Evolutionary conservation across 2,329 filamentous ascomycete genomes (phyloP).

Genomic region (Pseudocercospora cruenta): DNA sequence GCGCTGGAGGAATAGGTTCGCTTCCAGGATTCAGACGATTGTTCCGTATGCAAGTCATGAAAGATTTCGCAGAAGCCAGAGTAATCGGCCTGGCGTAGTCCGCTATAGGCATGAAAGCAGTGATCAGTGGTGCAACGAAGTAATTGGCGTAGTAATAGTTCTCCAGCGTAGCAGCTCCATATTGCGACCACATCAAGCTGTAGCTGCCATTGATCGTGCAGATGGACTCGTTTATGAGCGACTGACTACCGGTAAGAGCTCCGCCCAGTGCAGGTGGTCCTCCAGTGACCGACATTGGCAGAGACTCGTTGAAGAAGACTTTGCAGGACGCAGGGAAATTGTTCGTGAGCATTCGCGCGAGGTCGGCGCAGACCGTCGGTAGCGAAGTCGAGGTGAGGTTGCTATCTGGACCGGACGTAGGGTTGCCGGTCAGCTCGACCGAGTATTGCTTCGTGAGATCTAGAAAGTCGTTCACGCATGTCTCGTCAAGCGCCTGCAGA

Average conservation of each 20-base stretch:
- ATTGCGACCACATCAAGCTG: constrained; percentile 22
- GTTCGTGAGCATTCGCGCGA: constrained; percentile 14
- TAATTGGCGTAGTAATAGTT: constrained; percentile 18
- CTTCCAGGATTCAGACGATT: constrained; percentile 18
- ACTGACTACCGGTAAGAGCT: constrained; percentile 18
- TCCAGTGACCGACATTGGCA: constrained; percentile 6
- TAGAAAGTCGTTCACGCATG: constrained; percentile 18
- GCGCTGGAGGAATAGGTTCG: constrained; percentile 1
- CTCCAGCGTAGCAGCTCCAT: constrained; percentile 1
- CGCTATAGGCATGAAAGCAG: constrained; percentile 24
- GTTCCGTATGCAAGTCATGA: constrained; percentile 16
- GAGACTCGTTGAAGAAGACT: constrained; percentile 18
- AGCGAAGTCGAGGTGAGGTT: constrained; percentile 19
- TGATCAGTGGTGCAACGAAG: constrained; percentile 16
- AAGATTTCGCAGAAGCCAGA: constrained; percentile 13
- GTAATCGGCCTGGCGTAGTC: constrained; percentile 13
- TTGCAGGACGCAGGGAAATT: constrained; percentile 23
- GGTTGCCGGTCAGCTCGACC: constrained; percentile 10
- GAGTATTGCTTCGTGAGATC: constrained; percentile 3
- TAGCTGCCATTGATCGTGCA: constrained; percentile 13
- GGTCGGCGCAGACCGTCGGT: constrained; percentile 16
- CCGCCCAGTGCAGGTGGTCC: constrained; percentile 17
- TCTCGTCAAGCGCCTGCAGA: constrained; percentile 12
- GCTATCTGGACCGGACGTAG: constrained; percentile 13
- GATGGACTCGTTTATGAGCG: constrained; percentile 5